Evolutionary conservation across 257 asterid genomes (phyloP).

Genomic region (Striga asiatica): DNA sequence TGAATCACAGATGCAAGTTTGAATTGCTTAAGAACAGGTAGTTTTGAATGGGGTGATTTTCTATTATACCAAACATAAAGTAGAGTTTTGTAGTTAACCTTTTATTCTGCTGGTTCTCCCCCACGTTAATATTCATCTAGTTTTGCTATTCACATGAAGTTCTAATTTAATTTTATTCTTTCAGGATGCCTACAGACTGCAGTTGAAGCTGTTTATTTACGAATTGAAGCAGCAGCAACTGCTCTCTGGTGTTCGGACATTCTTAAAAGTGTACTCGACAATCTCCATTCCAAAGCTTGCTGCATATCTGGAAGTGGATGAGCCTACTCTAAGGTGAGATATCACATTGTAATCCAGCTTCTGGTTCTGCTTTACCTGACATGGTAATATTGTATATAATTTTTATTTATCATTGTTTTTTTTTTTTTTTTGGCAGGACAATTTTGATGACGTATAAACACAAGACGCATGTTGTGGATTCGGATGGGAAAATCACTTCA

Average conservation of each 20-base stretch:
- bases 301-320: constrained; percentile 75
- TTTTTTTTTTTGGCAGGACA: constrained; percentile 42
- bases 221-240: constrained; percentile 96
- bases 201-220: constrained; percentile 73
- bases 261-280: constrained; percentile 75
- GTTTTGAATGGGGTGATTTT: no score
- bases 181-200: constrained; percentile 88
- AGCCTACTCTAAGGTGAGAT: constrained; percentile 67
- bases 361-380: background rate
- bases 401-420: constrained; percentile 9
- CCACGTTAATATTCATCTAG: no score
- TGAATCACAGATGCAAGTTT: no score
- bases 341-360: background rate
- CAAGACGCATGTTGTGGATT: constrained; percentile 78
- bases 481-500: constrained; percentile 60
- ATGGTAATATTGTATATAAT: background rate
- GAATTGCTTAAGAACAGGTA: no score
- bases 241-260: constrained; percentile 68
- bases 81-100: no score
- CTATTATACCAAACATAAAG: no score
- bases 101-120: background rate
- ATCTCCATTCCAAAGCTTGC: constrained; percentile 81
- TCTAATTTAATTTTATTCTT: constrained; percentile 1
- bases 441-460: constrained; percentile 91
- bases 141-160: background rate